These are phyloP conservation scores for Candida hungchunana DNA, from an alignment of 805 yeast species.

Conservation along the genomic window DNA sequence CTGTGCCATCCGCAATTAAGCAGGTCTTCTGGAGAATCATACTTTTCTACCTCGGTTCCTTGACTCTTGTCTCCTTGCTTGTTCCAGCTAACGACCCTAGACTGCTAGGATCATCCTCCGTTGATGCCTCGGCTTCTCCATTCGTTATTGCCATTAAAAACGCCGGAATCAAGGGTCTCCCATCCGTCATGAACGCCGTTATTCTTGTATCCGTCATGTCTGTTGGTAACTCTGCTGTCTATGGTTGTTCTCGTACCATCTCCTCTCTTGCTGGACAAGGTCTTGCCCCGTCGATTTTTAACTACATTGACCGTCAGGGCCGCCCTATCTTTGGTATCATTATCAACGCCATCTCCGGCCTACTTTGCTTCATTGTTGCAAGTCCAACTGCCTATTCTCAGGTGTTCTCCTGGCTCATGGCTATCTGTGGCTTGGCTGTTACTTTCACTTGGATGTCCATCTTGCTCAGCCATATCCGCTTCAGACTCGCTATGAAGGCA, in stretches of 20 bases:
- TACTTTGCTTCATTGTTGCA: slow-evolving; percentile 44
- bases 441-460: slow-evolving; percentile 49
- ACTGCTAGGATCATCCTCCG: slow-evolving; percentile 29
- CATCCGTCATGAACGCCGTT: slow-evolving; percentile 38
- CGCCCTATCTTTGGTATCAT: slow-evolving; percentile 45
- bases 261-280: slow-evolving; percentile 43
- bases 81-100: slow-evolving; percentile 41
- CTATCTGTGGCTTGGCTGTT: slow-evolving; percentile 45
- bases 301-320: slow-evolving; percentile 46
- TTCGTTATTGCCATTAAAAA: slow-evolving; percentile 43
- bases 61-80: slow-evolving; percentile 41
- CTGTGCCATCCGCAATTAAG: slow-evolving; percentile 48
- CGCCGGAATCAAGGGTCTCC: slow-evolving; percentile 34
- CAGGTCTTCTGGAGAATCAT: slow-evolving; percentile 55
- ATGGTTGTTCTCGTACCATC: slow-evolving; percentile 51
- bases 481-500: slow-evolving; percentile 40
- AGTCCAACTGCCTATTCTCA: slow-evolving; percentile 34
- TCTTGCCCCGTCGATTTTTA: slow-evolving; percentile 38
- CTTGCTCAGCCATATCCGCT: slow-evolving; percentile 39
- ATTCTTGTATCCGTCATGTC: slow-evolving; percentile 38
- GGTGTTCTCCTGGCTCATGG: slow-evolving; percentile 45
- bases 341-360: slow-evolving; percentile 37
- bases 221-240: slow-evolving; percentile 53
- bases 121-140: slow-evolving; percentile 39
- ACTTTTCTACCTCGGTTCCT: slow-evolving; percentile 42